Evolutionary conservation across 169 alveolate genomes (phyloP).

Genomic region (Condylostoma magnum): DNA sequence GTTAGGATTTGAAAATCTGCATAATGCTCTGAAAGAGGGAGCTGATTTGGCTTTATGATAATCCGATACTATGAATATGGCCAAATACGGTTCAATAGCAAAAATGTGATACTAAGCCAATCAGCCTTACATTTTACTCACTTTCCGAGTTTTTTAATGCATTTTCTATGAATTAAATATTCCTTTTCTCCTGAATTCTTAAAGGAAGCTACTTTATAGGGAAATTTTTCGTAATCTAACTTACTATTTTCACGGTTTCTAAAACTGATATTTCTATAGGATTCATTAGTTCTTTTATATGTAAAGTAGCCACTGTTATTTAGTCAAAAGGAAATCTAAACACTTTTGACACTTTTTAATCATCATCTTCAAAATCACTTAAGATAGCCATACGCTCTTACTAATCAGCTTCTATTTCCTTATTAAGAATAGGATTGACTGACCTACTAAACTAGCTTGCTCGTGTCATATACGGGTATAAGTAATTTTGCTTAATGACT

Average conservation of each 20-base stretch:
- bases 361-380: too few species aligned
- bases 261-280: constrained; percentile 45
- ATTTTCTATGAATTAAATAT: too few species aligned
- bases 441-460: too few species aligned
- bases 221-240: constrained; percentile 41
- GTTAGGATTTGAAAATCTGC: constrained; percentile 26
- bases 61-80: constrained; percentile 38
- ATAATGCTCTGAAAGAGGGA: constrained; percentile 44
- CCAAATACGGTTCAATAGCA: constrained; percentile 58
- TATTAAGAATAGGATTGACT: too few species aligned
- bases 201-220: constrained; percentile 39
- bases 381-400: too few species aligned
- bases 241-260: constrained; percentile 36
- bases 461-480: too few species aligned
- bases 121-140: constrained; percentile 40
- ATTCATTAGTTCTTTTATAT: constrained; percentile 43
- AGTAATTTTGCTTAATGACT: neutral
- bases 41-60: constrained; percentile 36
- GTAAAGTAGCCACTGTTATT: constrained; percentile 12
- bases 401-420: too few species aligned
- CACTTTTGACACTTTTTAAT: neutral
- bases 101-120: constrained; percentile 54
- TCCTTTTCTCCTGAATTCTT: too few species aligned
- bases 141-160: too few species aligned
- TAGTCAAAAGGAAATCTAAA: constrained; percentile 28